Base-by-base conservation (phyloP, 805 yeast genomes). In the Candida xiaguanensis region DNA sequence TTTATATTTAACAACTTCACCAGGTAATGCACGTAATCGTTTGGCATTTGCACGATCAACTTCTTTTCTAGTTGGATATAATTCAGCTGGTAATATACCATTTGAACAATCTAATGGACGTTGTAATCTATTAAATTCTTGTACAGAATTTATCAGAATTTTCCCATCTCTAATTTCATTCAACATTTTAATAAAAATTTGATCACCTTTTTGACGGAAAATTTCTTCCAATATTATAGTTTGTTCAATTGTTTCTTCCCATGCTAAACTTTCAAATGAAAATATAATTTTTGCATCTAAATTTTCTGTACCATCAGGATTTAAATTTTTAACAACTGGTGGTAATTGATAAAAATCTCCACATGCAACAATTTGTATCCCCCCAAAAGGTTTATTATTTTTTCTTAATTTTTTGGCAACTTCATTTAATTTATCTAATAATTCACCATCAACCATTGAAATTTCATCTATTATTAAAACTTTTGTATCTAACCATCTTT, bases 291-390 rank as follows among this genome's bases (percentile, higher is more conserved):
- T 56, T 11, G 36, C 44, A 16, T 45, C 46, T 4, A 16, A 29
- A 8, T 45, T 40, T 4, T 59, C 64, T 14, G 57, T 50, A 11
- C 59, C 61, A 33, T 55, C 58, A 2, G 44, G 40, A 52, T 53
- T 51, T 2, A 61, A 64, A 8, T 33, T 44, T 39, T 60, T 70
- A 11, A 67, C 58, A 6, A 82, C 87, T 0, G 95, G 95, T 0
- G 95, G 95, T 31, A 85, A 59, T 53, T 85, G 95, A 55, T 77
- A 85, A 55, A 85, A 85, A 56, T 85, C 95, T 5, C 95, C 95
- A 63, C 87, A 80, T 12, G 81, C 74, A 23, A 85, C 72, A 13
- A 85, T 51, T 50, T 85, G 95, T 16, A 85, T 79, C 0, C 93
- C 93, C 17, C 95, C 95, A 67, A 85, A 85, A 1, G 95, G 90